Percentiles rank a stretch among this genome's conserved stretches.
These are phyloP conservation scores for Astragalus glycyphyllos DNA, from an alignment of 306 rosid genomes.

Conservation along the genomic window DNA sequence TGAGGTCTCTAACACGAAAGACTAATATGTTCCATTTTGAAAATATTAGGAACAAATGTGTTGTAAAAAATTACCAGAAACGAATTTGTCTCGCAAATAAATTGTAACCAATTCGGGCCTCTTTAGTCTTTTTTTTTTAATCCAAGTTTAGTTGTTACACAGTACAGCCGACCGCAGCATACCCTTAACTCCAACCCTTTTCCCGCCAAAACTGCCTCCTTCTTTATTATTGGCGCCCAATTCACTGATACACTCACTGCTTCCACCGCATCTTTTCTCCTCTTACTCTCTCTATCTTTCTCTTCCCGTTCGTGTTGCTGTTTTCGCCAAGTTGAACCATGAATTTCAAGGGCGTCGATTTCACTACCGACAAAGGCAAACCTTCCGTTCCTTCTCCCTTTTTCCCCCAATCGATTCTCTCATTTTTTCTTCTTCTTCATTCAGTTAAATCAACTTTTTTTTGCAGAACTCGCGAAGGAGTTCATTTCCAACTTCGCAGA, in stretches of 20 bases:
- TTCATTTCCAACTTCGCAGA: conserved; percentile 84
- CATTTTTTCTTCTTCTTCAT: background rate
- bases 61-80: no score
- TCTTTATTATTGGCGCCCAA: conserved; percentile 65
- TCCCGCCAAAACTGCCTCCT: conserved; percentile 79
- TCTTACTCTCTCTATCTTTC: conserved; percentile 6
- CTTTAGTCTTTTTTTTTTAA: background rate
- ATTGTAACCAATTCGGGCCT: no score
- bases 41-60: no score
- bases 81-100: no score
- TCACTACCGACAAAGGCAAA: conserved; percentile 75
- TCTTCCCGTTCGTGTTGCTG: conserved; percentile 5
- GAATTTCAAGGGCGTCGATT: conserved; percentile 59
- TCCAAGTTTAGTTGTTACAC: background rate
- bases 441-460: background rate
- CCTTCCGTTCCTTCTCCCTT: background rate
- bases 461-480: conserved; percentile 74
- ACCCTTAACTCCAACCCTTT: conserved; percentile 38
- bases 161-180: background rate
- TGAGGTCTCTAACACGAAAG: no score
- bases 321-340: conserved; percentile 45
- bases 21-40: no score
- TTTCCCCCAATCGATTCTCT: background rate
- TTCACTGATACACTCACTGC: background rate
- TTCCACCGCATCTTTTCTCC: background rate